Evolutionary conservation across 2,329 filamentous ascomycete genomes (phyloP), one percentile per base, ranked within the genome.

Genomic region (Aspergillus amoenus): DNA sequence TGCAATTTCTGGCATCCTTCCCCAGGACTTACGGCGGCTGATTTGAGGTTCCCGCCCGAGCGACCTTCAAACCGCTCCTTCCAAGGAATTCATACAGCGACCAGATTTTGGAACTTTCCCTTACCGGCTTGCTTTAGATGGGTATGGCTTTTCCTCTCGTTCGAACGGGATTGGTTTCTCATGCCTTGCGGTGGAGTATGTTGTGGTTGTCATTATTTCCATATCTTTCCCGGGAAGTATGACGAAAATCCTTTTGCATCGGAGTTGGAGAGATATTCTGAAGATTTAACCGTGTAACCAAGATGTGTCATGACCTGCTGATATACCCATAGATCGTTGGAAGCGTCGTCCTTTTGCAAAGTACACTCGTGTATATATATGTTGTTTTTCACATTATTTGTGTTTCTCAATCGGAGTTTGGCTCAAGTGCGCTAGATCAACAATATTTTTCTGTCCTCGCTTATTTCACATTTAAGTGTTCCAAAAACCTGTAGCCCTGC

Each of bases 81-180:
- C 32, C 42, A 41, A 24, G 11, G 18, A 32, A 21, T 9, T 3
- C 39, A 43, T 39, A 44, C 49, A 50, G 55, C 49, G 44, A 52
- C 55, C 46, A 53, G 41, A 63, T 52, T 61, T 52, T 41, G 53
- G 27, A 51, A 44, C 41, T 64, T 56, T 50, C 60, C 57, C 58
- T 48, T 57, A 64, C 59, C 44, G 27, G 39, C 62, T 64, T 69
- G 67, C 65, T 71, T 76, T 73, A 70, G 73, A 62, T 71, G 65
- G 72, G 70, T 70, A 77, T 73, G 73, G 66, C 70, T 77, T 77
- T 77, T 78, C 74, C 73, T 74, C 74, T 70, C 70, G 71, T 68
- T 62, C 52, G 49, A 64, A 68, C 68, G 69, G 68, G 71, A 72
- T 74, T 66, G 72, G 73, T 76, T 76, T 76, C 68, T 74, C 73